Percentiles rank a stretch among this genome's conserved stretches.
Evolutionary conservation across 2,329 filamentous ascomycete species (phyloP).

Genomic region (Aspergillus calidoustus): DNA sequence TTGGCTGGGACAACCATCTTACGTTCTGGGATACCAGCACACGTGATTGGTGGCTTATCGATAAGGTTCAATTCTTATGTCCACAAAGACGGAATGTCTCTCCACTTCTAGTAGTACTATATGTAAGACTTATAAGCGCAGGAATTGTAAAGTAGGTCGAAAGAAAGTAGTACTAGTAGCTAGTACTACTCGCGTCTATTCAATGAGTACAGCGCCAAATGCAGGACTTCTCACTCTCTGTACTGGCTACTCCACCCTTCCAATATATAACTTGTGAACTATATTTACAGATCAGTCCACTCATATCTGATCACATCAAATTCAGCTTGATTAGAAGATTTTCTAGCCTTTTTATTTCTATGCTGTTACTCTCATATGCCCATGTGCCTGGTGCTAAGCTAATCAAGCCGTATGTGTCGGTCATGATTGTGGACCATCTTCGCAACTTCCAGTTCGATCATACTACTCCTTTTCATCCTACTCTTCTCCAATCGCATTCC

Average conservation of each 20-base stretch:
- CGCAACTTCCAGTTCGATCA: not conserved
- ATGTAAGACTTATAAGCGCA: not conserved
- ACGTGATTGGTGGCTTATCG: conserved; percentile 30
- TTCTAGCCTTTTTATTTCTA: too few relatives aligned
- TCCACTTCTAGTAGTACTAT: not conserved
- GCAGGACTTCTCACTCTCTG: too few relatives aligned
- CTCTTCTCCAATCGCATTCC: not conserved
- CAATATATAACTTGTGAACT: too few relatives aligned
- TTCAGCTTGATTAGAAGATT: too few relatives aligned
- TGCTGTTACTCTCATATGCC: not conserved
- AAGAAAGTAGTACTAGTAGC: too few relatives aligned
- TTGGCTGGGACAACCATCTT: conserved; percentile 26
- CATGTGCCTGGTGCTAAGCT: not conserved
- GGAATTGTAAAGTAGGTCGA: too few relatives aligned
- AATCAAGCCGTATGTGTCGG: not conserved
- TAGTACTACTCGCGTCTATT: too few relatives aligned
- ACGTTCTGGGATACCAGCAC: conserved; percentile 14
- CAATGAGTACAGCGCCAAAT: too few relatives aligned
- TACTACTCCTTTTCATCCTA: not conserved
- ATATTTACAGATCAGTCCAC: too few relatives aligned
- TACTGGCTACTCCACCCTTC: too few relatives aligned
- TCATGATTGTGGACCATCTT: not conserved
- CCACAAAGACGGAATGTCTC: too few relatives aligned
- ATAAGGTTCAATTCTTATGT: conserved; percentile 21
- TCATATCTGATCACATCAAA: too few relatives aligned